Evolutionary conservation across 352 stramenopile species (phyloP), one percentile per base, ranked within the genome.

Genomic region (Lagenidium giganteum): DNA sequence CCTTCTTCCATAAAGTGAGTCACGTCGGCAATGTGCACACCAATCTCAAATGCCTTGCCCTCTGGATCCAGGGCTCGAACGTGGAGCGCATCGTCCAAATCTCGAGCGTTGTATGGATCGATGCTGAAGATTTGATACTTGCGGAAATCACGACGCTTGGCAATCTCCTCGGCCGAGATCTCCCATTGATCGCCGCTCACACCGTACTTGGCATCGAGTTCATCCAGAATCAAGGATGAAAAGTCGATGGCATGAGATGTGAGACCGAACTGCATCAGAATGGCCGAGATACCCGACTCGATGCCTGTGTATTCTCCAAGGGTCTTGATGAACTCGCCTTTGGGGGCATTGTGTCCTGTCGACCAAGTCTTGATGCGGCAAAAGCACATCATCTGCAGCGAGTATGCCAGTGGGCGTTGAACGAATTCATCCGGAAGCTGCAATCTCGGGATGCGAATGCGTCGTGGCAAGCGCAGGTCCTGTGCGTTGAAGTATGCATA

Each of bases 1-100:
- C 81, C 74, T 17, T 80, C 69, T 30, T 70, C 50, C 3, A 98
- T 63, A 59, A 98, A 99, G 57, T 97, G 79, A 23, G 88, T 96
- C 27, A 99, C 95, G 57, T 99, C 96, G 2, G 96, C 96, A 71
- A 99, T 99, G 57, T 99, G 96, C 11, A 98, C 95, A 21, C 94
- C 93, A 14, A 99, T 66, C 30, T 93, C 76, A 40, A 86, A 87
- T 31, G 59, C 83, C 17, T 64, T 75, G 4, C 59, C 52, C 23
- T 51, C 60, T 12, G 71, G 60, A 16, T 81, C 45, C 5, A 95
- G 48, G 8, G 60, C 58, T 16, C 69, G 76, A 48, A 98, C 83
- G 56, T 97, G 88, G 34, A 98, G 61, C 18, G 95, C 94, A 64
- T 98, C 95, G 48, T 98, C 94, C 34, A 98, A 68, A 81, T 98